Percentiles rank a stretch among this genome's conserved stretches.
Evolutionary conservation across 495 filamentous ascomycete genomes (phyloP).

Genomic region (Penicillium lagena): DNA sequence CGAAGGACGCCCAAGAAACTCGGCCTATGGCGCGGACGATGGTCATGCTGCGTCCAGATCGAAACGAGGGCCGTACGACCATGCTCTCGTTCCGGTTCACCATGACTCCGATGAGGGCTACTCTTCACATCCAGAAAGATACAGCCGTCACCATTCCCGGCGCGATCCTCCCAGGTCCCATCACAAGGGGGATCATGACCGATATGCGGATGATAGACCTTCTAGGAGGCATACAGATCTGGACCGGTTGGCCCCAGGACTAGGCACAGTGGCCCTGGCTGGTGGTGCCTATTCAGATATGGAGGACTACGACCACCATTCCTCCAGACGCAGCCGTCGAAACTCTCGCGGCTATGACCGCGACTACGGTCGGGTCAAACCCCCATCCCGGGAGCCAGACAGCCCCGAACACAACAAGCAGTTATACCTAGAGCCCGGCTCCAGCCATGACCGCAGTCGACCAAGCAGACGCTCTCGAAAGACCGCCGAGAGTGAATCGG

Average conservation of each 20-base stretch:
- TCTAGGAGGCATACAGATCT: constrained; percentile 14
- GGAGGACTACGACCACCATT: constrained; percentile 25
- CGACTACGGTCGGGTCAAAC: constrained; percentile 6
- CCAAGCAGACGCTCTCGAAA: constrained; percentile 25
- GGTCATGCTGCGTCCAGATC: constrained; percentile 23
- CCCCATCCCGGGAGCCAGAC: constrained; percentile 9
- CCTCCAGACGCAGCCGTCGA: constrained; percentile 7
- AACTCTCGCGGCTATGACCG: constrained; percentile 6
- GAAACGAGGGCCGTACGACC: constrained; percentile 24
- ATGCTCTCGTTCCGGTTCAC: constrained; percentile 27
- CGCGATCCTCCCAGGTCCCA: constrained; percentile 22
- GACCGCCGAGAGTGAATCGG: constrained; percentile 21
- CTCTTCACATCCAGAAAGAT: constrained; percentile 16
- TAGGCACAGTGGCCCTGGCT: constrained; percentile 35
- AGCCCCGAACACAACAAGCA: constrained; percentile 10
- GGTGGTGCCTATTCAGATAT: constrained; percentile 30
- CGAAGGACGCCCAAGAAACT: constrained; percentile 27
- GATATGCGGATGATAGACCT: constrained; percentile 21
- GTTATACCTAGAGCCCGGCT: constrained; percentile 12
- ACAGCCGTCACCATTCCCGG: constrained; percentile 11
- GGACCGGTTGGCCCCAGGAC: constrained; percentile 20
- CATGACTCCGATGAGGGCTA: constrained; percentile 37
- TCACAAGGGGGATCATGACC: constrained; percentile 12
- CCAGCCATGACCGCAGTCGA: constrained; percentile 18
- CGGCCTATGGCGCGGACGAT: constrained; percentile 21